Percentiles rank a stretch among this genome's conserved stretches.
phyloP scores from a whole-genome alignment of 2,329 filamentous ascomycete species.

The Mycocentrospora acerina region DNA sequence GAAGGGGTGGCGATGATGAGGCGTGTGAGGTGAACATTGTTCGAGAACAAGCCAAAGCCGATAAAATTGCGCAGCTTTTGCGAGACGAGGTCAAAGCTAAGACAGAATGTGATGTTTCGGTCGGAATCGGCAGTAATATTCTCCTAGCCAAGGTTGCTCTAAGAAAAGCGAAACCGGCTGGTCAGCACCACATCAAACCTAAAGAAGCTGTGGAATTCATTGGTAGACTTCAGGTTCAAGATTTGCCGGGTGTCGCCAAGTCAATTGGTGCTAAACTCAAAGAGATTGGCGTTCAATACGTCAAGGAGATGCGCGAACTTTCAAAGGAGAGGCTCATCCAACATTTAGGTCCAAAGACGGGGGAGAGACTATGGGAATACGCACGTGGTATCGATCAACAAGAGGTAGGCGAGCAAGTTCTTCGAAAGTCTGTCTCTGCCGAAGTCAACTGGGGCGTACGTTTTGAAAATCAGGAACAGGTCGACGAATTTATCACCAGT shows the following conservation, averaged over 20 bases:
- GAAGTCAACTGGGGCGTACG: conserved; percentile 98
- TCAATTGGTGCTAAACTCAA: conserved; percentile 87
- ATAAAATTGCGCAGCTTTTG: conserved; percentile 68
- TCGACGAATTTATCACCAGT: conserved; percentile 85
- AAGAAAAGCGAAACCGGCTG: conserved; percentile 89
- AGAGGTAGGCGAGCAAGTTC: conserved; percentile 81
- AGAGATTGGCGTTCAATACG: conserved; percentile 77
- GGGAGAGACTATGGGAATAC: conserved; percentile 87
- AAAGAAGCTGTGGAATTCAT: conserved; percentile 78
- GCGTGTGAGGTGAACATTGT: conserved; percentile 69
- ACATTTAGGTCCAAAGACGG: conserved; percentile 85
- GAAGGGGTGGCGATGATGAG: conserved; percentile 66
- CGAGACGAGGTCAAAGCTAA: conserved; percentile 69
- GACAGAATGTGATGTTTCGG: conserved; percentile 85
- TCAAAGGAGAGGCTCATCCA: conserved; percentile 74
- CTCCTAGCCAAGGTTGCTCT: conserved; percentile 88
- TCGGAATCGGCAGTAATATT: conserved; percentile 90
- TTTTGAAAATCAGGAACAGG: conserved; percentile 88
- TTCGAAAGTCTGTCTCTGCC: conserved; percentile 92
- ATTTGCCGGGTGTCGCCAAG: conserved; percentile 88
- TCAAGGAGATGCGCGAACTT: conserved; percentile 78
- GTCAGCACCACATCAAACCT: conserved; percentile 84
- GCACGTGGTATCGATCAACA: conserved; percentile 81
- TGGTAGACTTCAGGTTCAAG: conserved; percentile 73
- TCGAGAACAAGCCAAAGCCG: conserved; percentile 76